Conservation (phyloP, 805 yeast genomes). For the Yarrowia phangngaensis region DNA sequence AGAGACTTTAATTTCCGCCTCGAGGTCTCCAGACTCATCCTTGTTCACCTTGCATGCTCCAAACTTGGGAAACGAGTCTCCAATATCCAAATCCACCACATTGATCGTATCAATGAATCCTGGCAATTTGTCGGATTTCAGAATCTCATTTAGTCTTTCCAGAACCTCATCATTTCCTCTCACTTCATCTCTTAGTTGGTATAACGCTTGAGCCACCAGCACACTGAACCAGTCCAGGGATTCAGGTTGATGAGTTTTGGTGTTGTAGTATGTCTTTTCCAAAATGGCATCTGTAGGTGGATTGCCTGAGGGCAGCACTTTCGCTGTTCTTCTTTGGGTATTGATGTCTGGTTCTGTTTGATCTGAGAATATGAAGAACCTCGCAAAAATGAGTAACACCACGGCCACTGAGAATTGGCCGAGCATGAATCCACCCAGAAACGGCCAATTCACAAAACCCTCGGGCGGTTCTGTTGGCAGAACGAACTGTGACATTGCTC, state of each 20-base stretch:
- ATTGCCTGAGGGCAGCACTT: conserved; percentile 34
- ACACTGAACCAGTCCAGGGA: conserved; percentile 97
- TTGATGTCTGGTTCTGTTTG: conserved; percentile 28
- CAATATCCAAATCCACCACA: conserved; percentile 85
- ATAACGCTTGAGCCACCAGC: conserved; percentile 81
- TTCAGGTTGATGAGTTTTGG: conserved; percentile 80
- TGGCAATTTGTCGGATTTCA: conserved; percentile 60
- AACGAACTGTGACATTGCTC: conserved; percentile 13
- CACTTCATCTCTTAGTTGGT: conserved; percentile 88
- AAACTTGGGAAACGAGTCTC: conserved; percentile 92
- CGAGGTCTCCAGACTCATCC: conserved; percentile 51
- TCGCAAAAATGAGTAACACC: conserved; percentile 40
- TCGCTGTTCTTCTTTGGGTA: conserved; percentile 29
- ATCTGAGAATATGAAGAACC: conserved; percentile 45
- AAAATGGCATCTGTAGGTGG: conserved; percentile 48
- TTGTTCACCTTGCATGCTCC: conserved; percentile 83
- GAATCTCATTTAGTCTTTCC: conserved; percentile 65
- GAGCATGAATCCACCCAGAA: conserved; percentile 36
- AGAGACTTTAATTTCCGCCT: conserved; percentile 89
- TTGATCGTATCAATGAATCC: conserved; percentile 73
- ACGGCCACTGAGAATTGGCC: conserved; percentile 44
- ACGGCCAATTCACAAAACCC: conserved; percentile 25
- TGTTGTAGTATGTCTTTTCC: conserved; percentile 91
- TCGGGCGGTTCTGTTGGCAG: conserved; percentile 18
- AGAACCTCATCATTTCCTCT: conserved; percentile 77